Percentiles rank a stretch among this genome's conserved stretches.
Conservation (phyloP, 1,139 yeast species). For the Diutina siamensis region DNA sequence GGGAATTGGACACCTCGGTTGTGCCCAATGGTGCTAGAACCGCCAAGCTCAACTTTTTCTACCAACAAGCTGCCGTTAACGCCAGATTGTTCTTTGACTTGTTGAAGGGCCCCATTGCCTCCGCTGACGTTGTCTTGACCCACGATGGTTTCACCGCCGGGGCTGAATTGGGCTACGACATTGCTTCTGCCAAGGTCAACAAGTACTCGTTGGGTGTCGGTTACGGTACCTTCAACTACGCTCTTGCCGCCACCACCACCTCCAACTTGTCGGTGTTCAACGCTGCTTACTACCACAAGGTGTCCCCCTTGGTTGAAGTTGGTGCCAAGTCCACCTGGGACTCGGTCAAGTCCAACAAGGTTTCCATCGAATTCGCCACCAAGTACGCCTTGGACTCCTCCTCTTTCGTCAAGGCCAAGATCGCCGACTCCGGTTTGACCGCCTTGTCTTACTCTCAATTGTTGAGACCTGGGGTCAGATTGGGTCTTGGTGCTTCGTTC, state of each 20-base stretch:
- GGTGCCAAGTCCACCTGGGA: constrained; percentile 98
- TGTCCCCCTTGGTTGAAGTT: constrained; percentile 82
- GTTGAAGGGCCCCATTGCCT: constrained; percentile 89
- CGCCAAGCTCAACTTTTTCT: constrained; percentile 85
- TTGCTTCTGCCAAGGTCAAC: constrained; percentile 83
- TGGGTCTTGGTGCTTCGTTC: constrained; percentile 96
- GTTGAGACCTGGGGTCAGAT: constrained; percentile 92
- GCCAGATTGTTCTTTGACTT: constrained; percentile 94
- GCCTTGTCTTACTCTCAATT: constrained; percentile 91
- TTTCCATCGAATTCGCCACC: constrained; percentile 87
- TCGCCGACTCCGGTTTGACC: constrained; percentile 93
- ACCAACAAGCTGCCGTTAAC: constrained; percentile 86
- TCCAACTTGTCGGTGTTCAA: constrained; percentile 85
- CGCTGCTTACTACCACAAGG: constrained; percentile 96
- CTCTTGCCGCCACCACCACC: constrained; percentile 81
- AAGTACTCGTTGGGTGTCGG: constrained; percentile 93
- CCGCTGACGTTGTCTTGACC: constrained; percentile 90
- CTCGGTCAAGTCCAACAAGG: constrained; percentile 59
- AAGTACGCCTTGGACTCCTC: constrained; percentile 82
- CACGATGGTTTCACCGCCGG: constrained; percentile 97
- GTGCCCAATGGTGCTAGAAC: constrained; percentile 82
- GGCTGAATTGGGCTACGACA: constrained; percentile 95
- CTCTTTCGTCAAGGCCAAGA: constrained; percentile 91
- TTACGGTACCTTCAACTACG: constrained; percentile 79
- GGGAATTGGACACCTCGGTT: constrained; percentile 81